These are phyloP conservation scores for Pythium folliculosum DNA, from an alignment of 352 stramenopile species.

Conservation along the genomic window DNA sequence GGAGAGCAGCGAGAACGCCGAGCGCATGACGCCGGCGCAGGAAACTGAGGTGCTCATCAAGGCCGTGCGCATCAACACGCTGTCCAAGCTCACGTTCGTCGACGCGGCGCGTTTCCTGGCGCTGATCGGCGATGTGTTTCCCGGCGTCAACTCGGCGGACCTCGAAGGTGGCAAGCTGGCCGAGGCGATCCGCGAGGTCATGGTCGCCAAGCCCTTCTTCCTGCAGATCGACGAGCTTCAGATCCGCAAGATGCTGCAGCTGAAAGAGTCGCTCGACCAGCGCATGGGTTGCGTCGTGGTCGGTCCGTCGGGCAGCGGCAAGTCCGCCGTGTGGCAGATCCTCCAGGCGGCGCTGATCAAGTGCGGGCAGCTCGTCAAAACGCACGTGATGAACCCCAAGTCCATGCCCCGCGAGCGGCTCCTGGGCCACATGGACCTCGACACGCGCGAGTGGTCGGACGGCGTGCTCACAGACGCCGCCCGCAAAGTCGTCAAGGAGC, in stretches of 20 bases:
- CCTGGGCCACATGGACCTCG: conserved; percentile 93
- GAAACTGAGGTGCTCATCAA: conserved; percentile 95
- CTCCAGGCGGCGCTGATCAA: conserved; percentile 87
- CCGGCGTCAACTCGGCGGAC: conserved; percentile 82
- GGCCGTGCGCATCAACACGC: conserved; percentile 94
- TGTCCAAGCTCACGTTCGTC: conserved; percentile 94
- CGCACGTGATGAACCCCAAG: conserved; percentile 97
- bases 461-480: conserved; percentile 93
- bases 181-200: conserved; percentile 88
- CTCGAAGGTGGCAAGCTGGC: conserved; percentile 78
- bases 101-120: conserved; percentile 90
- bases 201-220: conserved; percentile 88
- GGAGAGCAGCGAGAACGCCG: conserved; percentile 21
- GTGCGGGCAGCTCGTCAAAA: conserved; percentile 88
- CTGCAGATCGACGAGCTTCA: conserved; percentile 89
- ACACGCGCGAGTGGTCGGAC: conserved; percentile 95
- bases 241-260: conserved; percentile 94
- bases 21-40: conserved; percentile 56
- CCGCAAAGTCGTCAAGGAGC: conserved; percentile 90
- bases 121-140: conserved; percentile 94
- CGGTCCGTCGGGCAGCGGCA: conserved; percentile 91
- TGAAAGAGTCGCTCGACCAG: conserved; percentile 95
- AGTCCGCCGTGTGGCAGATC: conserved; percentile 94
- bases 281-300: conserved; percentile 96
- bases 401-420: conserved; percentile 92